A percentile compares a stretch with the other conserved stretches of the same genome.
Evolutionary conservation across 2,329 filamentous ascomycete species (phyloP).

Genomic region (Beauveria rudraprayagi): DNA sequence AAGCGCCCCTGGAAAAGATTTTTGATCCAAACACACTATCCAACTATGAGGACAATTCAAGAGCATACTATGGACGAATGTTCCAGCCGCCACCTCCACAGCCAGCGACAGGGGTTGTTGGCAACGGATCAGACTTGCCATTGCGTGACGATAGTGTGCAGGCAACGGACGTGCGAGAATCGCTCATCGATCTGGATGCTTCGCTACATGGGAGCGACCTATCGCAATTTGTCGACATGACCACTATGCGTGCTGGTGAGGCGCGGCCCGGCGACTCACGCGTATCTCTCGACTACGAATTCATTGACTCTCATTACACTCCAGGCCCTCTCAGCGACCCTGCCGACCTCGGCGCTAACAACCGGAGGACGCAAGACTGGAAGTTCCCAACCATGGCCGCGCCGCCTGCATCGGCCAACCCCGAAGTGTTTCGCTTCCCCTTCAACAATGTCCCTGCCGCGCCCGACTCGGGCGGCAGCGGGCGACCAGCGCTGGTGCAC

Average conservation of each 20-base stretch:
- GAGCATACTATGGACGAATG: conserved; percentile 47
- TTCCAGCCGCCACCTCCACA: conserved; percentile 28
- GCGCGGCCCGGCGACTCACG: conserved; percentile 35
- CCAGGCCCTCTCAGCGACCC: conserved; percentile 50
- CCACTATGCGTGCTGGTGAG: conserved; percentile 45
- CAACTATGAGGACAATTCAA: conserved; percentile 56
- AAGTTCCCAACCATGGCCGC: conserved; percentile 47
- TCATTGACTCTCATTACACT: conserved; percentile 35
- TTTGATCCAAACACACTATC: conserved; percentile 60
- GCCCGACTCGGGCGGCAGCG: conserved; percentile 13
- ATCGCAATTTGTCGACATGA: conserved; percentile 52
- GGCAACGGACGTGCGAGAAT: conserved; percentile 47
- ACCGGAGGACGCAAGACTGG: conserved; percentile 48
- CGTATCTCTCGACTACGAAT: conserved; percentile 41
- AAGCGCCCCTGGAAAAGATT: conserved; percentile 54
- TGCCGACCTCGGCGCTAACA: conserved; percentile 40
- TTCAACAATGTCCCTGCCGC: conserved; percentile 26
- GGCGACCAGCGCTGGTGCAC: conserved; percentile 39
- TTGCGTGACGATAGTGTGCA: conserved; percentile 47
- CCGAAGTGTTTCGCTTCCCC: conserved; percentile 44
- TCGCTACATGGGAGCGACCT: conserved; percentile 49
- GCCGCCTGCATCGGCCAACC: conserved; percentile 43
- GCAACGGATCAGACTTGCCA: conserved; percentile 45
- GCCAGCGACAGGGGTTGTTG: neutral
- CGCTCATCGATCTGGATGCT: conserved; percentile 56